These are phyloP conservation scores for Halteria grandinella DNA, from an alignment of 73 alveolate genomes.

Conservation along the genomic window DNA sequence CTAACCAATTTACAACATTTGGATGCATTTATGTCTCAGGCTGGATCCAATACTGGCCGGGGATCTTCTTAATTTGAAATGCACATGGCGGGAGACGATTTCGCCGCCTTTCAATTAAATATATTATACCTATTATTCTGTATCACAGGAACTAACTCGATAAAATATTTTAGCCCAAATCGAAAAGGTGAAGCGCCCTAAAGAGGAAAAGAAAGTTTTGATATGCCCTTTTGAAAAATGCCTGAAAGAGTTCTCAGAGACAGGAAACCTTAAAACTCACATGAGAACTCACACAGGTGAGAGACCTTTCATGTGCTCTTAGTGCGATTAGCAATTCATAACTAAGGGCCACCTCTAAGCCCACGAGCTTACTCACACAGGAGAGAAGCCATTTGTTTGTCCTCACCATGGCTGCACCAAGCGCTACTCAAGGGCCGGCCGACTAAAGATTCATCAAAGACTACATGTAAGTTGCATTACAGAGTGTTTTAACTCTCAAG, in stretches of 20 bases:
- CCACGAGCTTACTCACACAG: conserved; percentile 80
- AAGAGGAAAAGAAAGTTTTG: conserved; percentile 36
- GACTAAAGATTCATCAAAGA: conserved; percentile 76
- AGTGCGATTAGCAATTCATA: conserved; percentile 62
- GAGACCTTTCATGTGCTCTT: conserved; percentile 72
- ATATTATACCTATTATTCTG: too few relatives aligned
- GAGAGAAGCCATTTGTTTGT: conserved; percentile 79
- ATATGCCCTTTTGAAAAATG: conserved; percentile 65
- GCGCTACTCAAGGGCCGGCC: conserved; percentile 76
- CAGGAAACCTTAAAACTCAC: conserved; percentile 89
- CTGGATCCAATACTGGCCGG: too few relatives aligned
- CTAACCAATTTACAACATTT: too few relatives aligned
- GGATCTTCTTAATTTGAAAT: too few relatives aligned
- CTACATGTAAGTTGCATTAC: conserved; percentile 68
- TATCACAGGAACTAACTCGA: too few relatives aligned
- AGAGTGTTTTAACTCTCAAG: neutral
- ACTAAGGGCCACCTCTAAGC: conserved; percentile 75
- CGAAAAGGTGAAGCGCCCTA: conserved; percentile 57
- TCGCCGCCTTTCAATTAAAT: too few relatives aligned
- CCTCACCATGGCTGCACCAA: conserved; percentile 67
- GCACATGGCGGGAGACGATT: too few relatives aligned
- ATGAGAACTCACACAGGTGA: conserved; percentile 90
- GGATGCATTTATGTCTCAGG: too few relatives aligned
- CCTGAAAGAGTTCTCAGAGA: conserved; percentile 70
- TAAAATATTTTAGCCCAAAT: conserved; percentile 5